Conservation (phyloP, 2,329 filamentous ascomycete species). For the Pseudocercospora musae region DNA sequence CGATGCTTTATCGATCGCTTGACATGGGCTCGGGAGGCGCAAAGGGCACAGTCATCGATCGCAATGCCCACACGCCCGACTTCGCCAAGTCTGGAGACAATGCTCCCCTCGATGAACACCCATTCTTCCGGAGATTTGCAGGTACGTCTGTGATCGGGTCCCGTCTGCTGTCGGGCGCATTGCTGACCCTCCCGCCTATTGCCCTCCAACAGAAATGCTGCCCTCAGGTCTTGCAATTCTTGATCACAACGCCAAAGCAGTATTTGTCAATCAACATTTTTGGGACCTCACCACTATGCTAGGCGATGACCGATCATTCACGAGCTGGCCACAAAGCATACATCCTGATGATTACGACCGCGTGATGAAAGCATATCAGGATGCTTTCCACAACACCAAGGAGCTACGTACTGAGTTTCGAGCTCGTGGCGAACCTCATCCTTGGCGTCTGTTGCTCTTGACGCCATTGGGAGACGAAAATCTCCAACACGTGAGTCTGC, state of each 20-base stretch:
- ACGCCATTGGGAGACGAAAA: slow-evolving; percentile 42
- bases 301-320: slow-evolving; percentile 40
- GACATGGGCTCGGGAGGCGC: slow-evolving; percentile 4
- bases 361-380: slow-evolving; percentile 44
- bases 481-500: slow-evolving; percentile 30
- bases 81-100: slow-evolving; percentile 15
- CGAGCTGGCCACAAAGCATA: slow-evolving; percentile 47
- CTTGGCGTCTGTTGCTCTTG: slow-evolving; percentile 44
- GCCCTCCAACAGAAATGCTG: slow-evolving; percentile 45
- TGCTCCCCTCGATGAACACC: slow-evolving; percentile 36
- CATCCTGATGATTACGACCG: slow-evolving; percentile 44
- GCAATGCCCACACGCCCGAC: neutral
- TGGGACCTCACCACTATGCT: slow-evolving; percentile 46
- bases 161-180: too few species aligned
- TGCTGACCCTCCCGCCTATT: slow-evolving; percentile 36
- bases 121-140: neutral
- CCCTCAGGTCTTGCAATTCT: slow-evolving; percentile 47
- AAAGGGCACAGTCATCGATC: slow-evolving; percentile 2
- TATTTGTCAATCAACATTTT: slow-evolving; percentile 48
- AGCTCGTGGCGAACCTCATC: slow-evolving; percentile 33
- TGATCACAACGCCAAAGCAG: slow-evolving; percentile 42
- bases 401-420: slow-evolving; percentile 45
- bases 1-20: slow-evolving; percentile 15
- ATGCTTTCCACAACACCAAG: slow-evolving; percentile 39
- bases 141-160: too few species aligned